A percentile compares a stretch with the other conserved stretches of the same genome.
phyloP scores from a whole-genome alignment of 129 eudicot species.

The Scalesia atractyloides region DNA sequence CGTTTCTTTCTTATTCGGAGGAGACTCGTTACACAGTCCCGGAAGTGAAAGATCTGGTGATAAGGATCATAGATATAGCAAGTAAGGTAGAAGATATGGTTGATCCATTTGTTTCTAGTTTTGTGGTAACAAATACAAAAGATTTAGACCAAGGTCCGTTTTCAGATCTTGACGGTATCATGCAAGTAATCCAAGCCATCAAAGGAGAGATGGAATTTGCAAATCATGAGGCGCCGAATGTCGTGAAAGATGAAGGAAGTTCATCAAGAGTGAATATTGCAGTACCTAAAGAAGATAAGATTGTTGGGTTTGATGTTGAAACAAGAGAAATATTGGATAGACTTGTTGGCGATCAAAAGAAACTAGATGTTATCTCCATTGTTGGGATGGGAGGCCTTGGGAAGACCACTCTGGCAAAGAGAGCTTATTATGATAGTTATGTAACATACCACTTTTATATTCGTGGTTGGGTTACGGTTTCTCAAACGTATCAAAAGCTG shows the following conservation, averaged over 20 bases:
- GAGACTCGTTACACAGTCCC: conserved; percentile 2
- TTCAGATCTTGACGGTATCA: conserved; percentile 2
- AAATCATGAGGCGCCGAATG: conserved; percentile 1
- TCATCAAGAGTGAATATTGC: neutral
- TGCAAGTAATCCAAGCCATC: neutral
- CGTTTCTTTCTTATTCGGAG: conserved; percentile 16
- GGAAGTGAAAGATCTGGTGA: conserved; percentile 13
- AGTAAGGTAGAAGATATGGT: conserved; percentile 6
- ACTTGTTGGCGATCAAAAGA: conserved; percentile 18
- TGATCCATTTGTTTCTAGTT: conserved; percentile 3
- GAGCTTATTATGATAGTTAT: conserved; percentile 23
- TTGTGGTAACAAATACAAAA: neutral
- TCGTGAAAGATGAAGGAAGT: neutral
- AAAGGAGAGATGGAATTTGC: conserved; percentile 8
- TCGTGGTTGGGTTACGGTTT: conserved; percentile 34
- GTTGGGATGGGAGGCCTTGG: conserved; percentile 56
- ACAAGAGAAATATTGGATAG: conserved; percentile 11
- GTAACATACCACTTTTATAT: conserved; percentile 22
- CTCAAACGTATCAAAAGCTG: conserved; percentile 30
- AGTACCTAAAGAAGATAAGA: conserved; percentile 13
- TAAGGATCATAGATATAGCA: conserved; percentile 18
- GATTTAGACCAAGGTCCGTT: neutral
- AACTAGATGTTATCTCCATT: conserved; percentile 33
- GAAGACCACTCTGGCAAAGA: conserved; percentile 44
- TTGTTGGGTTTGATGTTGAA: conserved; percentile 36